Evolutionary conservation across 2,329 filamentous ascomycete species (phyloP), one percentile per base, ranked within the genome.

Genomic region (Berkeleyomyces basicola): DNA sequence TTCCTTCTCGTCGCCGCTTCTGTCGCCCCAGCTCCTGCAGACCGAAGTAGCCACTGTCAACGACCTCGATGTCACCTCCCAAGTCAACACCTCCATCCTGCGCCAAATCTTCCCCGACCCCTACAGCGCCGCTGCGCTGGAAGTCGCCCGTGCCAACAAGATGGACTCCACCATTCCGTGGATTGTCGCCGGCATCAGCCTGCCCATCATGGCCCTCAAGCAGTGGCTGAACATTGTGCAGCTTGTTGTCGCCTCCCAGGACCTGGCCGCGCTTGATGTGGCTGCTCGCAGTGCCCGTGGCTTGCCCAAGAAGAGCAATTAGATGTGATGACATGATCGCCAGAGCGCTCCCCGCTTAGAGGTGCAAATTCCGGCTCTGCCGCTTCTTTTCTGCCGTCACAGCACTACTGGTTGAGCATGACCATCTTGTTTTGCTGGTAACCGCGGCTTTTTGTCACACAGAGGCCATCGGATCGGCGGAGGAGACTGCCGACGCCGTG

Each of bases 191-290:
- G 82, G 83, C 36, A 75, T 95, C 68, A 91, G 88, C 69, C 84
- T 87, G 68, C 91, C 91, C 10, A 78, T 96, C 71, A 97, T 97
- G 91, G 77, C 83, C 33, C 79, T 85, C 68, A 99, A 99, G 81
- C 93, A 99, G 72, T 80, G 87, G 70, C 89, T 97, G 79, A 99
- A 99, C 70, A 80, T 96, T 59, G 81, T 97, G 58, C 93, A 99
- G 78, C 81, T 99, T 68, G 82, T 95, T 70, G 95, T 96, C 74
- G 93, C 93, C 5, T 91, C 90, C 74, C 84, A 84, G 70, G 95
- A 89, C 85, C 79, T 99, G 46, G 93, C 90, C 0, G 91, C 97
- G 74, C 90, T 90, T n/a, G 93, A 99, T 69, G 74, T 87, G 43
- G 79, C 82, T 69, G 77, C 80, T 65, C 81, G 90, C 69, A 81